These are phyloP conservation scores for Tetratostichococcus sp. DNA, from an alignment of 139 green algal species.

Conservation along the genomic window DNA sequence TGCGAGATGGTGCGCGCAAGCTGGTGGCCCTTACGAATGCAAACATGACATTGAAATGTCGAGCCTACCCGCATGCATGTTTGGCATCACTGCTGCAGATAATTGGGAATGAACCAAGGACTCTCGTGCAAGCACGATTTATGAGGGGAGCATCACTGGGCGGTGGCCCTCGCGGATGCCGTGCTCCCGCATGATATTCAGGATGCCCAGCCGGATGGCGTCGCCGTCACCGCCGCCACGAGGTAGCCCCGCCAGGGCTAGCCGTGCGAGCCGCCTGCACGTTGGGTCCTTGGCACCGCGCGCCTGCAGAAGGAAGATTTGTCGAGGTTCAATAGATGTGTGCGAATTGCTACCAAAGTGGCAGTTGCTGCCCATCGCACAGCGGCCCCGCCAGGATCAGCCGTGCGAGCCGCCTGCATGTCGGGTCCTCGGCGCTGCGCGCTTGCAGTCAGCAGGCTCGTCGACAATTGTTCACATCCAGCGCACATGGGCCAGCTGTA, in stretches of 20 bases:
- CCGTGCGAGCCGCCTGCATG: conserved; percentile 60
- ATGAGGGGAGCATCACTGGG: conserved; percentile 52
- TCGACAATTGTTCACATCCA: too few species aligned
- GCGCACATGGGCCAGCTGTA: too few species aligned
- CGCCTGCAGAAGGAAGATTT: conserved; percentile 1
- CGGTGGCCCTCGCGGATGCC: conserved; percentile 84
- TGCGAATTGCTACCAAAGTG: too few species aligned
- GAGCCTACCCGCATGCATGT: too few species aligned
- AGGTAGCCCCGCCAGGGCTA: conserved; percentile 64
- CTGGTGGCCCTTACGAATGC: too few species aligned
- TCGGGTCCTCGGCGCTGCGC: conserved; percentile 31
- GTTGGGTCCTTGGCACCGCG: conserved; percentile 34
- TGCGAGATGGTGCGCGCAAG: too few species aligned
- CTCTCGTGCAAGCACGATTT: too few species aligned
- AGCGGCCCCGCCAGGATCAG: conserved; percentile 54
- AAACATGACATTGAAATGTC: too few species aligned
- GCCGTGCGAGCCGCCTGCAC: conserved; percentile 60
- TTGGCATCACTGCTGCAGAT: too few species aligned
- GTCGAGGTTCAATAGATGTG: too few species aligned
- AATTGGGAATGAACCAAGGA: too few species aligned
- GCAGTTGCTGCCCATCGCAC: too few species aligned
- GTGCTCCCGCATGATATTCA: conserved; percentile 88
- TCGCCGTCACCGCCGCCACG: conserved; percentile 86
- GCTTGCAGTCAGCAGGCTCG: not conserved
- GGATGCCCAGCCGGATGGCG: conserved; percentile 86